Base-by-base conservation (phyloP, 805 yeast genomes). In the Torulaspora indica region DNA sequence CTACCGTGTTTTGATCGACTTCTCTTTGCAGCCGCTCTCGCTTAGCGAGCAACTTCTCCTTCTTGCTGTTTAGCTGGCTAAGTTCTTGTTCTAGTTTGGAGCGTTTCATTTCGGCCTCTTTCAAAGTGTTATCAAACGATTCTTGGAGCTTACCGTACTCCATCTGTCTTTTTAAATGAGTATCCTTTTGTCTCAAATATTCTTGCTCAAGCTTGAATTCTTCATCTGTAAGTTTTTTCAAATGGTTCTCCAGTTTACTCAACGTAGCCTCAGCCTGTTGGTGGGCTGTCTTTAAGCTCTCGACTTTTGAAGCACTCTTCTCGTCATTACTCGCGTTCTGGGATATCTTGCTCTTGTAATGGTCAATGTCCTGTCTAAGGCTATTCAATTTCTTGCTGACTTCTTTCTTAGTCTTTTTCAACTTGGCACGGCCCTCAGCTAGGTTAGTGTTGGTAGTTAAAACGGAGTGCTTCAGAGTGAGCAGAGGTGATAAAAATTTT, bases 391-490 rank as follows among this genome's bases (percentile, higher is more conserved):
- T 73, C 53, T 81, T 81, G 41, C 76, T 68, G 55, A 79, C 72
- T 46, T 82, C 88, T 38, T 75, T 75, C 51, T 77, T 75, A 38
- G 74, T 60, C 42, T 78, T 77, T 59, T 79, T 81, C 52, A 81
- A 54, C 44, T 75, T 76, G n/a, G 67, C 55, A 53, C 76, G 75
- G 51, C 80, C 86, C 38, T 79, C 77, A 5, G 73, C 71, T 34
- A 82, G 67, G 31, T 77, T 77, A 18, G 77, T 76, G 50, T 78
- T 77, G 0, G 87, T 80, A 0, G 87, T 79, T 27, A 78, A 71
- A 28, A 82, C 75, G 15, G 85, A 78, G 53, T 79, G 82, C 52
- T 81, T 78, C 31, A 82, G 64, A 1, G 89, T 82, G 1, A 78
- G 71, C 35, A 82, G 65, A 0, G 90, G 88, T 1, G 85, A 72